These are phyloP conservation scores for Hyphochytrium catenoides DNA, from an alignment of 352 stramenopile species.

Conservation along the genomic window DNA sequence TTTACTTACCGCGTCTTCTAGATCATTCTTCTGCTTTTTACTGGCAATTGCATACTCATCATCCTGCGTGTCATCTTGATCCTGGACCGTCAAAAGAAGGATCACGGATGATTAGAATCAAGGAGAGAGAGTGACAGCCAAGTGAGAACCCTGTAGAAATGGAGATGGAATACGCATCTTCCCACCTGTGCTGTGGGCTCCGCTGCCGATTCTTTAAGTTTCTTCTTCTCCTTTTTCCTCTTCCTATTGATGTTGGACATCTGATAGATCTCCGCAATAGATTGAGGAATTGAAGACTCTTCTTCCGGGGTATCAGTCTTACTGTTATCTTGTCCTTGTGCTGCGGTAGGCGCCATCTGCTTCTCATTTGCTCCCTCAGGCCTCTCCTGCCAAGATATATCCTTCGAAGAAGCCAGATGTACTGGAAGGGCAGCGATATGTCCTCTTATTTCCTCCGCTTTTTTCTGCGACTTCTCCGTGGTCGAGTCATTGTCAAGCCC, in stretches of 20 bases:
- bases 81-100: no score
- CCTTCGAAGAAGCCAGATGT: not conserved
- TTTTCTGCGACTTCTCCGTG: conserved; percentile 17
- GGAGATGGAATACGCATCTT: no score
- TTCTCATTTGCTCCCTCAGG: conserved; percentile 2
- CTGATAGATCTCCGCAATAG: conserved; percentile 44
- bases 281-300: conserved; percentile 18
- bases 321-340: conserved; percentile 4
- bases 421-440: conserved; percentile 7
- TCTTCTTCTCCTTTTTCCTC: conserved; percentile 16
- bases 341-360: conserved; percentile 1
- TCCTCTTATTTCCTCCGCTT: not conserved
- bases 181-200: no score
- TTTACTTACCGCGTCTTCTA: no score
- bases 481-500: no score
- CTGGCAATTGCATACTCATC: no score
- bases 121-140: no score
- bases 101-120: no score
- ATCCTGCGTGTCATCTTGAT: no score
- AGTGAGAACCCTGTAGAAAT: no score
- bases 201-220: conserved; percentile 3
- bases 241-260: conserved; percentile 34
- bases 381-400: not conserved
- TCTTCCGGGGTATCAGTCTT: conserved; percentile 3
- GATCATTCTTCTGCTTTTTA: no score